Percentiles rank a stretch among this genome's conserved stretches.
Evolutionary conservation across 208 protist genomes (phyloP).

Genomic region (Crithidia sp.): DNA sequence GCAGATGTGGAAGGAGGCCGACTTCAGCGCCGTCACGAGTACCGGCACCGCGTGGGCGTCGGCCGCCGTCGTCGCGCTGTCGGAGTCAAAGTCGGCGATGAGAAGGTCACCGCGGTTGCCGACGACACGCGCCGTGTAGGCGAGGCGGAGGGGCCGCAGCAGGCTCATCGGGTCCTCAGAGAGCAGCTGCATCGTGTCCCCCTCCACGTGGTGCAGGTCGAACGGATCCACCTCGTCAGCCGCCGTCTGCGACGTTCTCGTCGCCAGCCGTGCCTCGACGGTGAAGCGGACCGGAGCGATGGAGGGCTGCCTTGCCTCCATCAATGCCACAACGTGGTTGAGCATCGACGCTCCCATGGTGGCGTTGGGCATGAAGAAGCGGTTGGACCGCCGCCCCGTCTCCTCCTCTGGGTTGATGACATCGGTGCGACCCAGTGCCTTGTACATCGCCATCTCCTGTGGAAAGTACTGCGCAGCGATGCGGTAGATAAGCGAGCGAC

Average conservation of each 20-base stretch:
- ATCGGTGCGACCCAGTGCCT: conserved; percentile 59
- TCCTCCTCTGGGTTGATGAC: conserved; percentile 52
- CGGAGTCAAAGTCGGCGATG: conserved; percentile 59
- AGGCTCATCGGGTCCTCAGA: conserved; percentile 35
- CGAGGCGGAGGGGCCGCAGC: conserved; percentile 45
- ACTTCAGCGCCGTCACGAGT: conserved; percentile 67
- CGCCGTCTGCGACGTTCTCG: not conserved
- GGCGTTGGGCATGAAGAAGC: conserved; percentile 48
- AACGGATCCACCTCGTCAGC: conserved; percentile 26
- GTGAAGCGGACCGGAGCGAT: conserved; percentile 60
- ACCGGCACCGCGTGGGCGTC: conserved; percentile 66
- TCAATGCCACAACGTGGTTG: conserved; percentile 61
- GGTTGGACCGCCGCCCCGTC: conserved; percentile 18
- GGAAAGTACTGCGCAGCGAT: conserved; percentile 82
- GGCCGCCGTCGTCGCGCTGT: conserved; percentile 31
- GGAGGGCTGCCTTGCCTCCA: conserved; percentile 54
- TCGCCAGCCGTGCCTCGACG: conserved; percentile 15
- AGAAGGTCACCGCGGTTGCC: conserved; percentile 74
- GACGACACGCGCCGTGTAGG: conserved; percentile 73
- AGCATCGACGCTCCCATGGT: conserved; percentile 55
- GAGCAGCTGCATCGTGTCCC: conserved; percentile 32
- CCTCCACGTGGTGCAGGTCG: conserved; percentile 32
- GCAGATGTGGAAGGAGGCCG: conserved; percentile 64
- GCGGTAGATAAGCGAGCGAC: conserved; percentile 75
- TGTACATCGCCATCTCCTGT: conserved; percentile 73